A percentile compares a stretch with the other conserved stretches of the same genome.
Evolutionary conservation across 2,329 filamentous ascomycete genomes (phyloP).

Genomic region (Talaromyces sp.): DNA sequence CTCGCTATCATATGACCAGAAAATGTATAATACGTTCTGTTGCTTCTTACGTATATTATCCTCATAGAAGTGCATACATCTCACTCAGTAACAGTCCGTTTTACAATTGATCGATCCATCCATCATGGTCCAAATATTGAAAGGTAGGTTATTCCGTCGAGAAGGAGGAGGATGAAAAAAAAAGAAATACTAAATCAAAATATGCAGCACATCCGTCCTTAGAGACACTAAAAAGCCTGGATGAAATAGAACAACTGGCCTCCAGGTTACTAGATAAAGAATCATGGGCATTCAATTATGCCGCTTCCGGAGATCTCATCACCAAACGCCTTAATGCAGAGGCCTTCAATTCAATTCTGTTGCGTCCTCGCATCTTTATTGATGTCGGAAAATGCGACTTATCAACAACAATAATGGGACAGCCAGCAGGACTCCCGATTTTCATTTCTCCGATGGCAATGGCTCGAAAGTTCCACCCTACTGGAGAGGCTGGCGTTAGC

Average conservation of each 20-base stretch:
- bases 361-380: conserved; percentile 84
- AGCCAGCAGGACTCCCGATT: conserved; percentile 69
- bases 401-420: conserved; percentile 68
- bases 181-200: background rate
- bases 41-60: too few relatives aligned
- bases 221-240: conserved; percentile 72
- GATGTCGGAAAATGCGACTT: conserved; percentile 75
- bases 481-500: conserved; percentile 81
- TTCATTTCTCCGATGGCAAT: conserved; percentile 86
- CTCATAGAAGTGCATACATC: too few relatives aligned
- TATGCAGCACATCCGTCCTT: conserved; percentile 45
- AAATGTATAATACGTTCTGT: too few relatives aligned
- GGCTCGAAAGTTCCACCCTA: conserved; percentile 78
- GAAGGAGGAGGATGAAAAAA: too few relatives aligned
- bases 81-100: too few relatives aligned
- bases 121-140: too few relatives aligned
- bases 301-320: conserved; percentile 73
- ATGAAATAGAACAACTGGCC: conserved; percentile 81
- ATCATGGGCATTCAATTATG: conserved; percentile 94
- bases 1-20: too few relatives aligned
- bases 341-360: conserved; percentile 74
- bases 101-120: too few relatives aligned
- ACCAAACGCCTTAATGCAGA: conserved; percentile 75
- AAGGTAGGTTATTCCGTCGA: too few relatives aligned
- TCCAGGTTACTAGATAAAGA: conserved; percentile 74